Conservation (phyloP, 2,329 filamentous ascomycete genomes). For the Xylariaceae sp. region DNA sequence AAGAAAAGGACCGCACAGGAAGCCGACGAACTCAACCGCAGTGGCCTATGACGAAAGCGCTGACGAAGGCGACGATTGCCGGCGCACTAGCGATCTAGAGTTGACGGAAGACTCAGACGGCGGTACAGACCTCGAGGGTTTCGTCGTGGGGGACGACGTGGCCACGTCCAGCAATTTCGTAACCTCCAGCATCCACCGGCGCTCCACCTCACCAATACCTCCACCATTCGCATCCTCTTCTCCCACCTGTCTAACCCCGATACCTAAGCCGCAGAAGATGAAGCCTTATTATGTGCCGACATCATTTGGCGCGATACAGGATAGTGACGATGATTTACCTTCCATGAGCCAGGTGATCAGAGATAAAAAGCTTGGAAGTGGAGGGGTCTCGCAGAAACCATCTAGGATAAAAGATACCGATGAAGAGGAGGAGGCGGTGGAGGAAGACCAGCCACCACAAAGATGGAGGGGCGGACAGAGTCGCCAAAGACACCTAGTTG, state of each 20-base stretch:
- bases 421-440: constrained; percentile 7
- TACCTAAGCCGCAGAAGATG: constrained; percentile 9
- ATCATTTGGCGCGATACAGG: constrained; percentile 21
- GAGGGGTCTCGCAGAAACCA: background rate
- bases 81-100: constrained; percentile 34
- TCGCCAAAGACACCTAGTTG: constrained; percentile 9
- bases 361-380: constrained; percentile 8
- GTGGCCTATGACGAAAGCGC: constrained; percentile 31
- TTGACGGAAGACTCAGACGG: constrained; percentile 33
- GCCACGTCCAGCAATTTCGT: constrained; percentile 27
- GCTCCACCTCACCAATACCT: constrained; percentile 24
- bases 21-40: constrained; percentile 15
- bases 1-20: constrained; percentile 13
- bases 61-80: constrained; percentile 33
- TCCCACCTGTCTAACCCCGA: constrained; percentile 2
- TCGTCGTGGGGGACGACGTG: constrained; percentile 31
- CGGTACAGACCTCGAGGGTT: constrained; percentile 30
- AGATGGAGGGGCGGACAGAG: constrained; percentile 1
- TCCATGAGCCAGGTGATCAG: constrained; percentile 29
- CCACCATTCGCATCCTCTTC: constrained; percentile 21
- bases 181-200: constrained; percentile 24
- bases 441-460: constrained; percentile 2
- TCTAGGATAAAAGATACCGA: constrained; percentile 2
- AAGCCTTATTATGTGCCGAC: constrained; percentile 23
- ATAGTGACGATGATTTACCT: constrained; percentile 26